phyloP scores from a whole-genome alignment of 805 yeast genomes.

The Candida fluviatilis region DNA sequence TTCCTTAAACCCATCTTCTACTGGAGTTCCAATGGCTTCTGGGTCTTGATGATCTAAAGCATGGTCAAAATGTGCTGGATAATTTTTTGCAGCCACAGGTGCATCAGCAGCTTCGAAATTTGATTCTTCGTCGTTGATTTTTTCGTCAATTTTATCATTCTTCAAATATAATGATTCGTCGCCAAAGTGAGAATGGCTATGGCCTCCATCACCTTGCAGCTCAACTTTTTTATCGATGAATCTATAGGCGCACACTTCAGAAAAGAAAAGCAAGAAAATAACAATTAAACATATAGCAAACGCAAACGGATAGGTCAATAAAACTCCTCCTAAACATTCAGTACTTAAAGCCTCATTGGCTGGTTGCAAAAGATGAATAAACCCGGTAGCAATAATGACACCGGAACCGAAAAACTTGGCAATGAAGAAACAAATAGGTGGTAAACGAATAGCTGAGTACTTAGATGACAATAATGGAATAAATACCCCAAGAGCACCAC shows the following conservation, averaged over 20 bases:
- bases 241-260: constrained; percentile 48
- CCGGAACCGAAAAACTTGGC: constrained; percentile 82
- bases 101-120: constrained; percentile 1
- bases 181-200: constrained; percentile 56
- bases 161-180: constrained; percentile 30
- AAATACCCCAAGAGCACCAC: constrained; percentile 52
- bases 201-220: constrained; percentile 21
- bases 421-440: constrained; percentile 58
- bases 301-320: constrained; percentile 51
- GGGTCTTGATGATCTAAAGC: constrained; percentile 44
- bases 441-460: constrained; percentile 55
- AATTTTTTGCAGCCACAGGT: constrained; percentile 12
- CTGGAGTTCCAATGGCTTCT: constrained; percentile 35
- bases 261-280: constrained; percentile 47
- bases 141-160: constrained; percentile 12
- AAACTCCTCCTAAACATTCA: constrained; percentile 61
- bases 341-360: constrained; percentile 56
- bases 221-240: constrained; percentile 36
- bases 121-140: constrained; percentile 1
- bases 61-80: constrained; percentile 42
- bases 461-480: constrained; percentile 61
- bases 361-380: constrained; percentile 69
- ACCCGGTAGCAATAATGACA: constrained; percentile 77
- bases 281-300: constrained; percentile 51
- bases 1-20: constrained; percentile 31